A percentile compares a stretch with the other conserved stretches of the same genome.
Conservation (phyloP, 768 basidiomycete species). For the Mrakia gelida region DNA sequence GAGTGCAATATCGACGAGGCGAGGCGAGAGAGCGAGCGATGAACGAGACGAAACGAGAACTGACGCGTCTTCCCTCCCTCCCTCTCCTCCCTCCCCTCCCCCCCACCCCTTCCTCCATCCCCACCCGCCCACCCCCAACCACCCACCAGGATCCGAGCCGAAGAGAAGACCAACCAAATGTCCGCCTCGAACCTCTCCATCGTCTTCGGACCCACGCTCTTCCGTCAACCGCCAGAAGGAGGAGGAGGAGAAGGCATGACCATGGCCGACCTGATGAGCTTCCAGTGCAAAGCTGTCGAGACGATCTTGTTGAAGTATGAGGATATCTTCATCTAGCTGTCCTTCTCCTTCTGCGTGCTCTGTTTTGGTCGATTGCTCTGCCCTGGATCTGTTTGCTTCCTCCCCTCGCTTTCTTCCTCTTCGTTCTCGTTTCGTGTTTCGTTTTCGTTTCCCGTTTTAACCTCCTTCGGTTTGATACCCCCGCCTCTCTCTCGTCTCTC, state of each 20-base stretch:
- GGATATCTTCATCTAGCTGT: conserved; percentile 8
- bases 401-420: neutral
- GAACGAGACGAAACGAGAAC: neutral
- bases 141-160: conserved; percentile 69
- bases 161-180: conserved; percentile 81
- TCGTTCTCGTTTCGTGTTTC: neutral
- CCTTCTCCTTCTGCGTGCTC: neutral
- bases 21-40: too few species aligned
- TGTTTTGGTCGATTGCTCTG: neutral
- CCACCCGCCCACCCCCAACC: too few species aligned
- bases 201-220: conserved; percentile 95
- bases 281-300: conserved; percentile 32
- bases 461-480: neutral
- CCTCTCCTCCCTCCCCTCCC: neutral
- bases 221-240: conserved; percentile 57
- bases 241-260: conserved; percentile 23
- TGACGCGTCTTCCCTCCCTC: neutral
- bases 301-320: conserved; percentile 31
- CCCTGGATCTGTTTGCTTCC: neutral
- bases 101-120: too few species aligned
- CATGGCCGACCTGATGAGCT: conserved; percentile 31
- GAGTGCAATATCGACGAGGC: conserved; percentile 34
- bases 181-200: conserved; percentile 87
- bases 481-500: neutral
- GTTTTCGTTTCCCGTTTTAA: neutral